phyloP scores from a whole-genome alignment of 768 basidiomycete species.

The Brasilioporus rufonigricans region DNA sequence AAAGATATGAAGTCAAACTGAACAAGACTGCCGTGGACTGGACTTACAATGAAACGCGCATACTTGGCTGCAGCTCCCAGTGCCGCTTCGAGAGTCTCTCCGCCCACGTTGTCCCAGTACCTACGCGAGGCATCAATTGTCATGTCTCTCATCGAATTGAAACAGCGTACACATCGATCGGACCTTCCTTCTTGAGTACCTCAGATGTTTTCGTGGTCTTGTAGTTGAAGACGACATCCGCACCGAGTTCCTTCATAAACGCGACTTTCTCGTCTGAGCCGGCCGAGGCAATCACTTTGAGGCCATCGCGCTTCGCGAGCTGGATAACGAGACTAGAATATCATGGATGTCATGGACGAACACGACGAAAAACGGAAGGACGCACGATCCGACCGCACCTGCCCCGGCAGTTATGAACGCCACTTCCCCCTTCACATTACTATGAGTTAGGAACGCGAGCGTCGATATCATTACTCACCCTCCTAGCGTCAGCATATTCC shows the following conservation, averaged over 20 bases:
- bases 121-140: background rate
- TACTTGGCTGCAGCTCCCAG: slow-evolving; percentile 41
- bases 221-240: slow-evolving; percentile 73
- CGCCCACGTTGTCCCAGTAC: slow-evolving; percentile 43
- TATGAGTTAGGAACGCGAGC: background rate
- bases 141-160: background rate
- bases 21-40: background rate
- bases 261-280: slow-evolving; percentile 71
- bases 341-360: slow-evolving; percentile 2
- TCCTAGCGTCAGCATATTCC: slow-evolving; percentile 17
- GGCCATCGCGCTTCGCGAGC: slow-evolving; percentile 46
- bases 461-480: slow-evolving; percentile 18
- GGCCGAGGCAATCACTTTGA: slow-evolving; percentile 69
- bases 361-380: background rate
- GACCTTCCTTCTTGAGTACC: slow-evolving; percentile 55
- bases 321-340: slow-evolving; percentile 43
- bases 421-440: slow-evolving; percentile 39
- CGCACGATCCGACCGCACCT: slow-evolving; percentile 60
- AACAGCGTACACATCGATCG: slow-evolving; percentile 45
- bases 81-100: slow-evolving; percentile 54
- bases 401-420: slow-evolving; percentile 45
- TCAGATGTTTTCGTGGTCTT: slow-evolving; percentile 54
- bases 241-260: slow-evolving; percentile 56
- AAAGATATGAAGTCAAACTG: background rate
- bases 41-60: slow-evolving; percentile 47